A percentile compares a stretch with the other conserved stretches of the same genome.
These are phyloP conservation scores for Aureobasidium pullulans DNA, from an alignment of 2,329 filamentous ascomycete species.

Conservation along the genomic window DNA sequence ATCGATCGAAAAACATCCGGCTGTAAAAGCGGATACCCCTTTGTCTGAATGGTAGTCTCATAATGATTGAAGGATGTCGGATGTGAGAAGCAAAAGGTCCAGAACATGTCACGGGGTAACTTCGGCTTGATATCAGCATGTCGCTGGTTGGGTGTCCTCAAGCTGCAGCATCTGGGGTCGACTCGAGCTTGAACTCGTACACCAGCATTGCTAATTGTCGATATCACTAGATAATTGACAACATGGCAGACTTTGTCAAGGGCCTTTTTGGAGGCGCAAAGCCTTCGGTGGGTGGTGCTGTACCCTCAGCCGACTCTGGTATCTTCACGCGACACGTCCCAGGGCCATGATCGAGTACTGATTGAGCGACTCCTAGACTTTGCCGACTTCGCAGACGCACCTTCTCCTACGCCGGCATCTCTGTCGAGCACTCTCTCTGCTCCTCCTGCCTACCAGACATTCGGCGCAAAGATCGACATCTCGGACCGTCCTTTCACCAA, in stretches of 20 bases:
- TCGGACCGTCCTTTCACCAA: conserved; percentile 66
- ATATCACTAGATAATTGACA: neutral
- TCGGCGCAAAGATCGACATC: conserved; percentile 34
- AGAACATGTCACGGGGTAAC: neutral
- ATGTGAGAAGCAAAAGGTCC: neutral
- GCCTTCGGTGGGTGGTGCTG: conserved; percentile 39
- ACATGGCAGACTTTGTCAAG: conserved; percentile 52
- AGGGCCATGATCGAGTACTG: conserved; percentile 1
- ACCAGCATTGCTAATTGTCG: neutral
- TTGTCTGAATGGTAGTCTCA: too few species aligned
- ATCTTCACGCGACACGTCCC: conserved; percentile 28
- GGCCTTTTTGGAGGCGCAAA: conserved; percentile 63
- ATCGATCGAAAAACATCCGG: too few species aligned
- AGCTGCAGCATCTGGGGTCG: neutral
- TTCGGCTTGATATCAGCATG: neutral
- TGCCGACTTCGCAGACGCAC: conserved; percentile 80
- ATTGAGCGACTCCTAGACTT: conserved; percentile 57
- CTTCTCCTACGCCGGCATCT: conserved; percentile 53
- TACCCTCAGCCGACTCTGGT: conserved; percentile 57
- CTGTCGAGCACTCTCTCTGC: conserved; percentile 36
- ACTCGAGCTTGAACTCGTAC: neutral
- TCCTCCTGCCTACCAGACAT: conserved; percentile 37
- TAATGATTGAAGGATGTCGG: neutral
- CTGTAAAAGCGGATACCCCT: too few species aligned
- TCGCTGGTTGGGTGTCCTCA: neutral